These are phyloP conservation scores for Fraxinus pennsylvanica DNA, from an alignment of 257 asterid genomes.

Conservation along the genomic window DNA sequence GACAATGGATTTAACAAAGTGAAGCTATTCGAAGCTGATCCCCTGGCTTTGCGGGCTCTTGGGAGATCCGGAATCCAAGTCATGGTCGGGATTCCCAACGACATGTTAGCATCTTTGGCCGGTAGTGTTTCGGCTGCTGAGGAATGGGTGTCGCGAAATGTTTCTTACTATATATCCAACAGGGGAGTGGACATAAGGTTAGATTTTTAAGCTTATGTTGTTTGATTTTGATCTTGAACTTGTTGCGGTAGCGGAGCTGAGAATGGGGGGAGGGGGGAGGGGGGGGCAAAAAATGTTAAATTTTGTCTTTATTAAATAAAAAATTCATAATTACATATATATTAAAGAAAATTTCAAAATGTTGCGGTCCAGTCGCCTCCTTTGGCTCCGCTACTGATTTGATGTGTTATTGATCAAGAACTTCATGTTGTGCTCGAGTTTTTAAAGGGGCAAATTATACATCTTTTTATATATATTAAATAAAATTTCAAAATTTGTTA, in stretches of 20 bases:
- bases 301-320: no score
- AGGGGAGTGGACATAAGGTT: conserved; percentile 81
- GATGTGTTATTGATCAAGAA: background rate
- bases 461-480: no score
- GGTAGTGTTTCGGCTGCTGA: conserved; percentile 66
- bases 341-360: no score
- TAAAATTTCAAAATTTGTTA: no score
- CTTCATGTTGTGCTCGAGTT: background rate
- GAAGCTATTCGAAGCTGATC: conserved; percentile 84
- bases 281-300: no score
- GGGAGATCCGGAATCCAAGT: conserved; percentile 78
- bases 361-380: no score
- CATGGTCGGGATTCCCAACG: conserved; percentile 96
- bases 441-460: no score
- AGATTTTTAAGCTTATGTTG: background rate
- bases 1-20: conserved; percentile 82
- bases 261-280: no score
- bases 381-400: background rate
- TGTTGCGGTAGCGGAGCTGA: background rate
- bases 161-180: conserved; percentile 62
- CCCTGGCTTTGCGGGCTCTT: conserved; percentile 60
- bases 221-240: background rate
- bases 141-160: conserved; percentile 70
- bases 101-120: conserved; percentile 65
- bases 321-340: no score